These are phyloP conservation scores for Chlorella variabilis DNA, from an alignment of 163 green algal genomes.

Conservation along the genomic window DNA sequence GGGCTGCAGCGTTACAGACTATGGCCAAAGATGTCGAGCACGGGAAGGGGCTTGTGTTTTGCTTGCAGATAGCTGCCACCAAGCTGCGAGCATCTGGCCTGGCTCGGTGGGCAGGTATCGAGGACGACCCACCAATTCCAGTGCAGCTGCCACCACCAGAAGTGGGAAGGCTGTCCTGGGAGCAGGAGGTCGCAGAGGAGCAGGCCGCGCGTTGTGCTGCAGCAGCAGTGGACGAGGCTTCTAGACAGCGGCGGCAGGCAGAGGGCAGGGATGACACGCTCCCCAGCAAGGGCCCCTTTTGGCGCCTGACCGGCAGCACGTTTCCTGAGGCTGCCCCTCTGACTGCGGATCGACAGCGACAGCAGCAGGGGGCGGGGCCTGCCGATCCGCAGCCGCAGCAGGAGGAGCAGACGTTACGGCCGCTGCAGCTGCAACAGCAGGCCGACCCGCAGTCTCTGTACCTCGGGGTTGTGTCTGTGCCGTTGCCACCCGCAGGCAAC, in stretches of 20 bases:
- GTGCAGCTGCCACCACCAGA: not conserved
- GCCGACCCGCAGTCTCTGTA: constrained; percentile 27
- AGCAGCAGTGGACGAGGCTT: constrained; percentile 16
- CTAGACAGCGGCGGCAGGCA: not conserved
- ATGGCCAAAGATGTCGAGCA: no score
- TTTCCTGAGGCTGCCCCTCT: constrained; percentile 31
- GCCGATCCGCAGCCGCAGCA: not conserved
- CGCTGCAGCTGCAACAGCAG: not conserved
- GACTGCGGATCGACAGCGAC: constrained; percentile 25
- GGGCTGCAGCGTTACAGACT: no score
- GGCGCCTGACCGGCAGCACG: constrained; percentile 29
- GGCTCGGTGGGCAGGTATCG: constrained; percentile 38
- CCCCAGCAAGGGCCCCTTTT: constrained; percentile 52
- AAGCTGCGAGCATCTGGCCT: constrained; percentile 19
- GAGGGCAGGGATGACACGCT: constrained; percentile 31
- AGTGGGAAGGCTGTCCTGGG: not conserved
- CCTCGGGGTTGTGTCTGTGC: constrained; percentile 51
- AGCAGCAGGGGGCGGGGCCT: not conserved
- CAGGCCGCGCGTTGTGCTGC: constrained; percentile 1
- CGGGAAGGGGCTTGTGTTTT: not conserved
- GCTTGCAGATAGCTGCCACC: constrained; percentile 12
- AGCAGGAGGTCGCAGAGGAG: constrained; percentile 20
- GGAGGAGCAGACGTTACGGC: not conserved
- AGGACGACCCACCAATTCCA: constrained; percentile 42
- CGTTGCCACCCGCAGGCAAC: constrained; percentile 43